A percentile compares a stretch with the other conserved stretches of the same genome.
phyloP scores from a whole-genome alignment of 768 basidiomycete genomes.

The Mycena olivaceomarginata region DNA sequence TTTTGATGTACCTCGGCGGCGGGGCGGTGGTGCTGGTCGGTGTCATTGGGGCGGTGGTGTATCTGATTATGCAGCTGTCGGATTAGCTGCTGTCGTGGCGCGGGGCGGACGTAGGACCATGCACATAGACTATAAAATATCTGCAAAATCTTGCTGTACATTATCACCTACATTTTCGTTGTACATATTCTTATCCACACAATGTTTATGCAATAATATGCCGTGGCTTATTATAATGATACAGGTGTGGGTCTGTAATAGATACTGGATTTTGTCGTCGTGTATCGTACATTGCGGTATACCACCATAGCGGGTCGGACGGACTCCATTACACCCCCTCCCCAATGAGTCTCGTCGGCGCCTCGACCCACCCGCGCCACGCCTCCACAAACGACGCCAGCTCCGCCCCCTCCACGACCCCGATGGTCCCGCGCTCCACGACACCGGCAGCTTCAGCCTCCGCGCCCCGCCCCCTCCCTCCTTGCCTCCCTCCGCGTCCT shows the following conservation, averaged over 20 bases:
- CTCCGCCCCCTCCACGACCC: constrained; percentile 83
- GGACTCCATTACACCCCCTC: constrained; percentile 58
- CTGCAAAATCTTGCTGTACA: neutral
- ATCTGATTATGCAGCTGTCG: constrained; percentile 10
- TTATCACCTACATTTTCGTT: too few species aligned
- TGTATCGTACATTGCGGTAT: too few species aligned
- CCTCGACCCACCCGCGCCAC: constrained; percentile 89
- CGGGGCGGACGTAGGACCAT: too few species aligned
- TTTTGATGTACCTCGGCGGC: constrained; percentile 5
- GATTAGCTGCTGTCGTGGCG: constrained; percentile 7
- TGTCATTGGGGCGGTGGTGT: constrained; percentile 8
- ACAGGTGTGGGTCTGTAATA: too few species aligned
- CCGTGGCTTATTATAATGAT: too few species aligned
- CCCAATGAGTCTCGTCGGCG: constrained; percentile 81
- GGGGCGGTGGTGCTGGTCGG: neutral
- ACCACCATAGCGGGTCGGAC: neutral
- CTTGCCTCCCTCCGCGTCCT: constrained; percentile 45
- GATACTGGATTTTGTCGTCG: too few species aligned
- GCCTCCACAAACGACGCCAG: constrained; percentile 78
- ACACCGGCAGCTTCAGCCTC: constrained; percentile 62
- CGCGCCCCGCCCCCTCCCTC: constrained; percentile 47
- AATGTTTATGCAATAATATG: too few species aligned
- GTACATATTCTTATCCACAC: too few species aligned
- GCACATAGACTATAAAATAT: neutral
- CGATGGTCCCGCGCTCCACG: constrained; percentile 94